A percentile compares a stretch with the other conserved stretches of the same genome.
These are phyloP conservation scores for Typha latifolia DNA, from an alignment of 176 grass and related monocot genomes.

Conservation along the genomic window DNA sequence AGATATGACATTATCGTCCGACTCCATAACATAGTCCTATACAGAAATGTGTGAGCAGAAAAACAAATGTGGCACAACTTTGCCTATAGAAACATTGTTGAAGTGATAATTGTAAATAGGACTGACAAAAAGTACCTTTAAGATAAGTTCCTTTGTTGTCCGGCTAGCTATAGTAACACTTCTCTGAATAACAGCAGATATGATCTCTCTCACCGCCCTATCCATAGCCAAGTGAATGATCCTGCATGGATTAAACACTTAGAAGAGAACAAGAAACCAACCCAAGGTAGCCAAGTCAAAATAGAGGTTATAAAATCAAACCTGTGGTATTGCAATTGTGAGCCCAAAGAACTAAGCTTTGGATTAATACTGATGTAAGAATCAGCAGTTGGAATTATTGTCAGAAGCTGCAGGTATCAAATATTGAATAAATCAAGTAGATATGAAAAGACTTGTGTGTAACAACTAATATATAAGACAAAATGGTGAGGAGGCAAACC, in stretches of 20 bases:
- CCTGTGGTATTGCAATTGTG: conserved; percentile 74
- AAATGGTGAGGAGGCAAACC: conserved; percentile 29
- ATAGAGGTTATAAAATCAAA: conserved; percentile 18
- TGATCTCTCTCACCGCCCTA: conserved; percentile 85
- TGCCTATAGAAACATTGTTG: background rate
- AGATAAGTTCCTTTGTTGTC: conserved; percentile 91
- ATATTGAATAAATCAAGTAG: conserved; percentile 16
- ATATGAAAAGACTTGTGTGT: background rate
- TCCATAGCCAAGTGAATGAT: conserved; percentile 91
- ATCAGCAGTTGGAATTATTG: conserved; percentile 72
- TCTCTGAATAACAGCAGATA: conserved; percentile 90
- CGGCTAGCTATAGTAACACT: conserved; percentile 96
- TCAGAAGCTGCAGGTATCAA: conserved; percentile 54
- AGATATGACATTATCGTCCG: conserved; percentile 62
- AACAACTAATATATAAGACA: conserved; percentile 7
- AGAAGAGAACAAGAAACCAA: conserved; percentile 8
- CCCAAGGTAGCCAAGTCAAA: background rate
- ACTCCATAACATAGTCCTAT: conserved; percentile 87
- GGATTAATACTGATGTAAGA: conserved; percentile 88
- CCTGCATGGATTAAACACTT: conserved; percentile 24
- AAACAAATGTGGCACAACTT: background rate
- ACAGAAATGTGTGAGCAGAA: conserved; percentile 14
- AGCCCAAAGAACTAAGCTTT: conserved; percentile 77
- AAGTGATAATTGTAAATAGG: background rate
- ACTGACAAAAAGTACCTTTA: conserved; percentile 55